Base-by-base conservation (phyloP, 257 asterid genomes). In the Gentiana straminea region DNA sequence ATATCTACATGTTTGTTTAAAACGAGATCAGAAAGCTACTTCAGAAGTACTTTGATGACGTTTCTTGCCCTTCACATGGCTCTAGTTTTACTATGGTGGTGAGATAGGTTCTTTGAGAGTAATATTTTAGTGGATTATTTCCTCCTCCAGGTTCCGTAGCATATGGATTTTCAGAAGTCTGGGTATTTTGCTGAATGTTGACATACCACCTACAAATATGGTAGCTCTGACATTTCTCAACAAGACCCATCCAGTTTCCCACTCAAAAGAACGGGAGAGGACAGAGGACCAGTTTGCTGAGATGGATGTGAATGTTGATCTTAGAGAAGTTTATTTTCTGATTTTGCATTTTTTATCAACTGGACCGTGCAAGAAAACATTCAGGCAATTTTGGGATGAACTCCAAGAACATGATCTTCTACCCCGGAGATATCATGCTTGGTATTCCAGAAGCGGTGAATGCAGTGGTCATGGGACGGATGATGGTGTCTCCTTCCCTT, bases 401-500 rank as follows among this genome's bases (percentile, higher is more conserved):
- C 95, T 91, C 70, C 58, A 77, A 73, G 90, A 87, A 64, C 85
- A 87, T 51, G 78, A 81, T 61, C 95, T 91, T 76, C 85, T 91
- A 71, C 98, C 98, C 53, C 76, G 98, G 73, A 78, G 98, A 75
- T 87, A 87, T 70, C 95, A 91, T 79, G 88, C 95, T 59, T 84
- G 81, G 77, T 83, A 76, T 77, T 84, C 96, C 52, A 70, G 95
- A 77, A 78, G 70, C 69, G 80, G 77, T 59, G 69, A 64, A 35
- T 64, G 51, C 49, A 52, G 69, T 54, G 71, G 73, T 54, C 79
- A 64, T 50, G 77, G 57, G 61, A 68, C 66, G 59, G 75, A 74
- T n/a, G 74, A 79, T 66, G 84, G 92, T 35, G 69, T 68, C 63
- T 91, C 98, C 57, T 77, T 82, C 69, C 87, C 94, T 59, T 65